Percentiles rank a stretch among this genome's conserved stretches.
These are phyloP conservation scores for Chlorella sp. DNA, from an alignment of 139 green algal species.

Conservation along the genomic window DNA sequence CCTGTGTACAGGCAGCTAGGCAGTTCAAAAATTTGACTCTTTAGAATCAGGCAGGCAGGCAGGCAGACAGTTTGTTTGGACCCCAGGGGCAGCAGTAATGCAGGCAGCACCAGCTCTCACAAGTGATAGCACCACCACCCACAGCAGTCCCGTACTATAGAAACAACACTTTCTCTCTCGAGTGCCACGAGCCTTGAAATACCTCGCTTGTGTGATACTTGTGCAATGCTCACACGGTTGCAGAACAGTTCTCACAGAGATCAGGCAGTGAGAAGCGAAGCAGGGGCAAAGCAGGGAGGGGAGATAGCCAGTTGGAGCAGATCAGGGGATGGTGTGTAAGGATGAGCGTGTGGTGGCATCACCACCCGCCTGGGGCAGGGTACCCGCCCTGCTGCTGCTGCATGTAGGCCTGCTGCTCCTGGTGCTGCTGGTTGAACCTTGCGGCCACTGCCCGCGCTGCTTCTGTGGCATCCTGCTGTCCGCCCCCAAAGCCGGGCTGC, in stretches of 20 bases:
- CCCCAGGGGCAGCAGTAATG: neutral
- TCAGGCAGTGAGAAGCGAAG: neutral
- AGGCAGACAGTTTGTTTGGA: neutral
- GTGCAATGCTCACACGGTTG: too few relatives aligned
- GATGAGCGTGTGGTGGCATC: too few relatives aligned
- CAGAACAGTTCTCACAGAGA: neutral
- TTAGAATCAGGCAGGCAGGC: neutral
- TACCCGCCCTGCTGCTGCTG: neutral
- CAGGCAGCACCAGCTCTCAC: neutral
- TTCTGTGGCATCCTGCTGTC: neutral
- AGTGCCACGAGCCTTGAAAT: too few relatives aligned
- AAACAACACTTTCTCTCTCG: too few relatives aligned
- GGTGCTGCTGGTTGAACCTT: neutral
- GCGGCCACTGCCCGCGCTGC: neutral
- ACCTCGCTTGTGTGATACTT: too few relatives aligned
- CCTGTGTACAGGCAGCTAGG: neutral
- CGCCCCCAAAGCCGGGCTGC: neutral
- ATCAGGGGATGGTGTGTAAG: too few relatives aligned
- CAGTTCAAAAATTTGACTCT: neutral
- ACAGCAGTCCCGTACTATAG: too few relatives aligned
- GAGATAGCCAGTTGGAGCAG: neutral
- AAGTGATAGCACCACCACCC: too few relatives aligned
- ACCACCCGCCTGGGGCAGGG: neutral
- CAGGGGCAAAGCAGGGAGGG: neutral
- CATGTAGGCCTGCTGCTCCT: constrained; percentile 16